These are phyloP conservation scores for Fremontodendron californicum DNA, from an alignment of 345 rosid species.

Conservation along the genomic window DNA sequence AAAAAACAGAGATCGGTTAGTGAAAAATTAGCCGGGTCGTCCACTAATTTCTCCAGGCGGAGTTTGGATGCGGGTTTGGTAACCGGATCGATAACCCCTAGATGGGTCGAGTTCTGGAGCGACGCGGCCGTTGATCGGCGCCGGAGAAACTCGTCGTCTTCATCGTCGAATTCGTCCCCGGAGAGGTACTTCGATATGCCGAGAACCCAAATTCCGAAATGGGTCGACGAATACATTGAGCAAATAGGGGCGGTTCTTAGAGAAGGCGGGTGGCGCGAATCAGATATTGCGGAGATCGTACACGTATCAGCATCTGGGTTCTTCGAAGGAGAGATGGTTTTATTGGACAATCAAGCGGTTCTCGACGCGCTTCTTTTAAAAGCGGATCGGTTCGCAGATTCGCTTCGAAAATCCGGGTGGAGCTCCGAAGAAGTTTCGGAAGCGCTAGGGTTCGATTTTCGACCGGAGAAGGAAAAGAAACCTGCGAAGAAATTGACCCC, in stretches of 20 bases:
- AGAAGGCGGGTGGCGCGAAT: conserved; percentile 87
- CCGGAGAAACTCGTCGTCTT: conserved; percentile 63
- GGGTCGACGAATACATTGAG: conserved; percentile 73
- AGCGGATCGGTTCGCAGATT: conserved; percentile 86
- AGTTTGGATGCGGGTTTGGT: conserved; percentile 58
- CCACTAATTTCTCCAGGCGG: conserved; percentile 51
- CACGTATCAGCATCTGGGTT: conserved; percentile 86
- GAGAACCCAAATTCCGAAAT: conserved; percentile 59
- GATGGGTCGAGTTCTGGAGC: conserved; percentile 99
- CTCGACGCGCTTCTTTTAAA: conserved; percentile 77
- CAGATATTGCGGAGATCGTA: conserved; percentile 67
- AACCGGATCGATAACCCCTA: conserved; percentile 49
- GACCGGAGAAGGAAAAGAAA: conserved; percentile 71
- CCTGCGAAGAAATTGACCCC: conserved; percentile 70
- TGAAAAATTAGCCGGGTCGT: conserved; percentile 54
- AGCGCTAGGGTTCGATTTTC: conserved; percentile 77
- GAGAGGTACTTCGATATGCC: conserved; percentile 69
- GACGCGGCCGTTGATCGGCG: conserved; percentile 79
- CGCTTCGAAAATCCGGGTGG: conserved; percentile 92
- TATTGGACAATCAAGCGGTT: conserved; percentile 75
- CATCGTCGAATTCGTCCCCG: conserved; percentile 62
- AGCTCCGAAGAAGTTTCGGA: conserved; percentile 95
- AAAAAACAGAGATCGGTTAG: conserved; percentile 61
- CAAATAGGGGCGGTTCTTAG: conserved; percentile 79
- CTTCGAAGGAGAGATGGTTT: conserved; percentile 71